These are phyloP conservation scores for Iodosphaeria phyllophila DNA, from an alignment of 2,329 filamentous ascomycete species.

Conservation along the genomic window DNA sequence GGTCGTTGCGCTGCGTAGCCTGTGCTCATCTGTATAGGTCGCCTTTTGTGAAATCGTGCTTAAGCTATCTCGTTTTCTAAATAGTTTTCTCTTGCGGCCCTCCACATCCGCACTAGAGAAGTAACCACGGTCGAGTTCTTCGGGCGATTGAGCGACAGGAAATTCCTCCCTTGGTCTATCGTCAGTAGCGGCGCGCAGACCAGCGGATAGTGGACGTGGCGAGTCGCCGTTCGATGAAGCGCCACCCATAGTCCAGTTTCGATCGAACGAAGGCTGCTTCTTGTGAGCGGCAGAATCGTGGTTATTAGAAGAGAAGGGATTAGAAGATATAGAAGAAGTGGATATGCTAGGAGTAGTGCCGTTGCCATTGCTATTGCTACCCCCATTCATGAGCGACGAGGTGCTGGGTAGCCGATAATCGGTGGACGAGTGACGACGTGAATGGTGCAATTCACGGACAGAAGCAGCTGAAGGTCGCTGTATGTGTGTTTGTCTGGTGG, in stretches of 20 bases:
- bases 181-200: constrained; percentile 24
- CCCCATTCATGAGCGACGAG: too few species aligned
- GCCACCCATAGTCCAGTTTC: constrained; percentile 47
- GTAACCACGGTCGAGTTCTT: constrained; percentile 71
- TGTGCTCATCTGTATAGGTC: constrained; percentile 60
- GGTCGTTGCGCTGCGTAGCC: constrained; percentile 43
- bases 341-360: constrained; percentile 8
- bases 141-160: too few species aligned
- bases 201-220: constrained; percentile 34
- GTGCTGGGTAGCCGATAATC: constrained; percentile 38
- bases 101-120: constrained; percentile 83
- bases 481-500: constrained; percentile 27
- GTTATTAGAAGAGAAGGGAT: constrained; percentile 23
- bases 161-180: too few species aligned
- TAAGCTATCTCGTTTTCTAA: constrained; percentile 58
- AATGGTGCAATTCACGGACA: constrained; percentile 65
- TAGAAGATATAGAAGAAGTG: constrained; percentile 21
- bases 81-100: constrained; percentile 47
- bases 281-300: constrained; percentile 26
- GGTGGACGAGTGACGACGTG: constrained; percentile 72
- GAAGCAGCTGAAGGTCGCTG: constrained; percentile 63
- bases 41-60: constrained; percentile 47
- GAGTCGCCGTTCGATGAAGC: constrained; percentile 15
- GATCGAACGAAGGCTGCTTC: constrained; percentile 51
- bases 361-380: too few species aligned